Evolutionary conservation across 75 land plant species (phyloP).

Genomic region (Isoetes taiwanensis): DNA sequence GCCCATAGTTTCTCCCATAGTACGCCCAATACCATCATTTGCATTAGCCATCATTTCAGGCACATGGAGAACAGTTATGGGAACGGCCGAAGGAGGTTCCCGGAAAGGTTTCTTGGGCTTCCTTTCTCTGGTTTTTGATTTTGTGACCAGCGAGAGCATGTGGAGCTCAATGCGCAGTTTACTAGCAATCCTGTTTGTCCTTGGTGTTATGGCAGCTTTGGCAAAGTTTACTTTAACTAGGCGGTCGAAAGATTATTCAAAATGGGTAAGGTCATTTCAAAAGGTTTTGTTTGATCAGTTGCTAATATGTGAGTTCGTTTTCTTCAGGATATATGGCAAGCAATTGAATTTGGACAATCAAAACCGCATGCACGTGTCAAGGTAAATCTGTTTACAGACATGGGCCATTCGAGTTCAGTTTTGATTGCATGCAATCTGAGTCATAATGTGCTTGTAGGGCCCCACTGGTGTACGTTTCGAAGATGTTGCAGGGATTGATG

Average conservation of each 20-base stretch:
- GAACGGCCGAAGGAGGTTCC: constrained; percentile 14
- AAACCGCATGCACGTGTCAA: constrained; percentile 94
- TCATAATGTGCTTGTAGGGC: constrained; percentile 35
- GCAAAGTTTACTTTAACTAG: constrained; percentile 72
- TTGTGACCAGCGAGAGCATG: constrained; percentile 35
- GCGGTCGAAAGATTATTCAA: constrained; percentile 67
- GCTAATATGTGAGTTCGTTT: background rate
- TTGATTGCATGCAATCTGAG: background rate
- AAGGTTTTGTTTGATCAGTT: background rate
- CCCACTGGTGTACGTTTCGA: constrained; percentile 75
- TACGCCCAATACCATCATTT: constrained; percentile 15
- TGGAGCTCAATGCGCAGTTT: constrained; percentile 32
- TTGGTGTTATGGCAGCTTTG: constrained; percentile 48
- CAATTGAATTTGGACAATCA: constrained; percentile 83
- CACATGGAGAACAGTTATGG: background rate
- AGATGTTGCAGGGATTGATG: constrained; percentile 96
- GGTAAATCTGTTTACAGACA: no score
- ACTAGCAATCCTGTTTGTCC: constrained; percentile 35
- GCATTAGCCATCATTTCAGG: constrained; percentile 16
- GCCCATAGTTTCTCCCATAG: constrained; percentile 39
- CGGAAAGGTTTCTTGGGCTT: constrained; percentile 3
- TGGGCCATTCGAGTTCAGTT: background rate
- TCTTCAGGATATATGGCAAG: constrained; percentile 91
- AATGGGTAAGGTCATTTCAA: constrained; percentile 44
- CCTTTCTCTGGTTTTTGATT: constrained; percentile 18